phyloP scores from a whole-genome alignment of 2,329 filamentous ascomycete genomes.

The Acarospora socialis region DNA sequence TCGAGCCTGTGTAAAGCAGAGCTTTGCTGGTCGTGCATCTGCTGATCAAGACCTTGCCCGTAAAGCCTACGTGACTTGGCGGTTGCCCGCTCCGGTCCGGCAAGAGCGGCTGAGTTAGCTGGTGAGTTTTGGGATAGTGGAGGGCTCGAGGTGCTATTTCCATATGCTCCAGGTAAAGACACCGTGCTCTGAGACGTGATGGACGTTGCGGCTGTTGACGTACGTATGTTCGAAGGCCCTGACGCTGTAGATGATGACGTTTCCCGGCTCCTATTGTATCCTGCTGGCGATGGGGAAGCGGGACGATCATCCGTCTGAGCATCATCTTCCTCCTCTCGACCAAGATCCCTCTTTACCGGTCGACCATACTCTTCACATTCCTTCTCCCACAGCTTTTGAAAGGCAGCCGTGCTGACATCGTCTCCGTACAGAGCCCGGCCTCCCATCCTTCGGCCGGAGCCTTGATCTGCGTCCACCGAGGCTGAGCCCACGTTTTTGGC shows the following conservation, averaged over 20 bases:
- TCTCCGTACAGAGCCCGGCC: constrained; percentile 69
- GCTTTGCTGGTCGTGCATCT: constrained; percentile 65
- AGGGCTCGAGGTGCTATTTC: constrained; percentile 9
- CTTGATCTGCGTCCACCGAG: constrained; percentile 17
- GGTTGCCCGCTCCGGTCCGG: constrained; percentile 46
- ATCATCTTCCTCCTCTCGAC: constrained; percentile 24
- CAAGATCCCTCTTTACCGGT: constrained; percentile 27
- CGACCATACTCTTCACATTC: constrained; percentile 32
- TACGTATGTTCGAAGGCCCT: constrained; percentile 51
- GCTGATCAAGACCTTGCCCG: constrained; percentile 65
- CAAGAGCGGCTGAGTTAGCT: constrained; percentile 13
- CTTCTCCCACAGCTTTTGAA: constrained; percentile 54
- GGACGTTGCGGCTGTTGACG: constrained; percentile 80
- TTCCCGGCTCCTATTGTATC: constrained; percentile 62
- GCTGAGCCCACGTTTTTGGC: constrained; percentile 27
- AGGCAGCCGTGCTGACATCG: constrained; percentile 69
- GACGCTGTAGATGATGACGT: constrained; percentile 77
- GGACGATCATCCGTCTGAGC: constrained; percentile 27
- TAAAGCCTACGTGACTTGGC: constrained; percentile 65
- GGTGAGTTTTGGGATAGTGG: constrained; percentile 11
- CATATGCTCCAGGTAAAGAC: constrained; percentile 25
- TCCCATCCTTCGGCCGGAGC: constrained; percentile 36
- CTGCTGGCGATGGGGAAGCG: constrained; percentile 43
- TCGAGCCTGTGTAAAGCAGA: constrained; percentile 68
- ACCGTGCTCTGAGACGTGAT: constrained; percentile 56